A percentile compares a stretch with the other conserved stretches of the same genome.
These are phyloP conservation scores for Mycena metata DNA, from an alignment of 768 basidiomycete genomes.

Conservation along the genomic window DNA sequence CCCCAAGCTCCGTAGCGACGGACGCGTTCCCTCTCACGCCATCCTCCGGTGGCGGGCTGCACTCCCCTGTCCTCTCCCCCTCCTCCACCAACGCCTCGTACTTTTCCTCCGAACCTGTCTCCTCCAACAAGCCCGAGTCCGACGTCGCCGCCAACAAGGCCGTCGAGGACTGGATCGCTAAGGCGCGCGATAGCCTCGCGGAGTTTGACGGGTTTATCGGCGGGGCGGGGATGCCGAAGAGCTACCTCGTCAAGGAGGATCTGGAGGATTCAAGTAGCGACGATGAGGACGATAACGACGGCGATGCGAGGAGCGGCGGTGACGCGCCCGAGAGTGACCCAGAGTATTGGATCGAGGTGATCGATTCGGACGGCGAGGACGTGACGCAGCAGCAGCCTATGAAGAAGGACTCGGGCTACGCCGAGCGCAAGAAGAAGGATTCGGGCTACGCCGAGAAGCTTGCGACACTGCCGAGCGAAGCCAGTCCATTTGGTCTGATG, in stretches of 20 bases:
- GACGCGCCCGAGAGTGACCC: slow-evolving; percentile 48
- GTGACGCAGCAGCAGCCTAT: slow-evolving; percentile 41
- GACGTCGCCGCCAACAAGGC: slow-evolving; percentile 61
- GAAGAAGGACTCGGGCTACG: slow-evolving; percentile 35
- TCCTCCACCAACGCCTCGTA: slow-evolving; percentile 46
- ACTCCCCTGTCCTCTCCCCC: slow-evolving; percentile 56
- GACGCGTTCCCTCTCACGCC: slow-evolving; percentile 42
- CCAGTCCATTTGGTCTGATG: slow-evolving; percentile 82
- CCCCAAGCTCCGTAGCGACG: slow-evolving; percentile 37
- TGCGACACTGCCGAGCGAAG: slow-evolving; percentile 72
- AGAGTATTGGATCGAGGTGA: slow-evolving; percentile 58
- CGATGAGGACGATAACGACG: slow-evolving; percentile 55
- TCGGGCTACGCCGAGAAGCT: slow-evolving; percentile 60
- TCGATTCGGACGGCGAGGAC: slow-evolving; percentile 58
- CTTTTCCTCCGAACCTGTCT: slow-evolving; percentile 46
- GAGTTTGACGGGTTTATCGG: slow-evolving; percentile 79
- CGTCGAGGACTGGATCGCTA: slow-evolving; percentile 83
- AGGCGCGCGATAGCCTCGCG: slow-evolving; percentile 76
- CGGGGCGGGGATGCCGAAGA: slow-evolving; percentile 66
- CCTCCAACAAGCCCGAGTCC: slow-evolving; percentile 46
- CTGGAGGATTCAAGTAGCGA: slow-evolving; percentile 56
- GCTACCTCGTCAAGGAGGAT: slow-evolving; percentile 64
- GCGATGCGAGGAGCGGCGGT: slow-evolving; percentile 42
- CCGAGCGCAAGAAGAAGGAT: slow-evolving; percentile 59
- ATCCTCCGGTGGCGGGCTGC: slow-evolving; percentile 44